Base-by-base conservation (phyloP, 2,329 filamentous ascomycete species). In the Alternaria ventricosa region DNA sequence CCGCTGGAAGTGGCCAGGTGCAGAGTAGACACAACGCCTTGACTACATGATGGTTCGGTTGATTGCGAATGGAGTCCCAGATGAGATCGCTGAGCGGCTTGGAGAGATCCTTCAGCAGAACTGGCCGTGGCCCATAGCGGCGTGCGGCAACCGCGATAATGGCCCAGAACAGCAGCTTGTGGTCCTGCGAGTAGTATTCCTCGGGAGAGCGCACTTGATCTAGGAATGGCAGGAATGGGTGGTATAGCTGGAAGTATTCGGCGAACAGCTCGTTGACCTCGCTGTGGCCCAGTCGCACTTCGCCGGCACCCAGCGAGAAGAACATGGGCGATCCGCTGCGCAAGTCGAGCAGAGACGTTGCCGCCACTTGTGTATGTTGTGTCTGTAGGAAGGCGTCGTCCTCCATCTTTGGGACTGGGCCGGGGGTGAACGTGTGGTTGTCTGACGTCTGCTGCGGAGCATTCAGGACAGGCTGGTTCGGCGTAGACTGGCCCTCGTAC, bases 131-230 rank as follows among this genome's bases (percentile, higher is more conserved):
- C 45, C 84, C 84, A 74, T 90, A 94, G 43, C 92, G 89, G 55
- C 92, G 88, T 45, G 91, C 88, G 22, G 92, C 92, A 59, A 94
- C 89, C 36, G 91, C 87, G 49, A 94, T 84, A 63, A 95, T 90
- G 51, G 91, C 87, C 94, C 94, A 97, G 80, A 97, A 97, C 1
- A 97, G 86, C 13, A 97, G 84, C 5, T 90, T 89, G 55, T 93
- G 91, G 72, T 95, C 90, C 63, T 89, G 87, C 74, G 91, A 91
- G 77, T 92, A 96, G 61, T 89, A 84, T 50, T 96, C 78, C n/a
- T 80, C 91, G 2, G 93, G 90, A 0, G 87, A 82, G 68, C 90
- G 88, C 10, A 84, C 76, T 6, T 88, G 85, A 71, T 89, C 91
- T 68, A 95, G 86, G 73, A 95, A 91, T 1, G 92, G 92, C 15